A percentile compares a stretch with the other conserved stretches of the same genome.
phyloP scores from a whole-genome alignment of 805 yeast species.

The Saccharomycopsis amapae region DNA sequence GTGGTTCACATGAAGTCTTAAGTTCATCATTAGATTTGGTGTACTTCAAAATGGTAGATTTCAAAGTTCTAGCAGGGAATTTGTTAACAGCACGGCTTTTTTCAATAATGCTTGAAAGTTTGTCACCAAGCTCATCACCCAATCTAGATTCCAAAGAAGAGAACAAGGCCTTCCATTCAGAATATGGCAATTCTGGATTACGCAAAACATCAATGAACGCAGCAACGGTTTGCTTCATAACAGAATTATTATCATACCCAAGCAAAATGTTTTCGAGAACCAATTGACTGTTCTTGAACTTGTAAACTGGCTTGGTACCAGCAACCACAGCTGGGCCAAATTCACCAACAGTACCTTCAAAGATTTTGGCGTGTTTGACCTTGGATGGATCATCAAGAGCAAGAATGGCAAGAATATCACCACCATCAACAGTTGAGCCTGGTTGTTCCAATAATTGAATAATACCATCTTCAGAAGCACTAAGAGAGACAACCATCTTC shows the following conservation, averaged over 20 bases:
- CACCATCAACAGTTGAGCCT: conserved; percentile 94
- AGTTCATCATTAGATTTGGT: conserved; percentile 45
- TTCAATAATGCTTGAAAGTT: conserved; percentile 57
- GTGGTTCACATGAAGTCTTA: conserved; percentile 59
- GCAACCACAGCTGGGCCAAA: conserved; percentile 74
- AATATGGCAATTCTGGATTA: conserved; percentile 79
- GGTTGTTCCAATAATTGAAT: conserved; percentile 95
- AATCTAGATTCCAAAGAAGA: conserved; percentile 91
- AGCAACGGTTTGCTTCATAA: conserved; percentile 77
- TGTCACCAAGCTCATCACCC: conserved; percentile 67
- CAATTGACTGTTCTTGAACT: conserved; percentile 49
- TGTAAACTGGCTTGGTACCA: conserved; percentile 81
- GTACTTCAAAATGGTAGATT: conserved; percentile 62
- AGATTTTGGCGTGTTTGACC: conserved; percentile 94
- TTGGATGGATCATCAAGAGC: conserved; percentile 94
- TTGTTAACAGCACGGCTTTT: conserved; percentile 44
- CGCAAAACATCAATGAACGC: conserved; percentile 66
- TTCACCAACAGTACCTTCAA: conserved; percentile 87
- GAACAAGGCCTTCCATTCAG: conserved; percentile 80
- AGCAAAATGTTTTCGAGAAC: conserved; percentile 72
- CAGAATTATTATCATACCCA: conserved; percentile 94
- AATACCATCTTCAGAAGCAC: conserved; percentile 89
- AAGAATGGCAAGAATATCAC: conserved; percentile 92
- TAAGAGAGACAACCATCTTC: conserved; percentile 99
- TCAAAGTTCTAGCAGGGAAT: conserved; percentile 87